Conservation (phyloP, 2,329 filamentous ascomycete species). For the Aspergillus flavus region DNA sequence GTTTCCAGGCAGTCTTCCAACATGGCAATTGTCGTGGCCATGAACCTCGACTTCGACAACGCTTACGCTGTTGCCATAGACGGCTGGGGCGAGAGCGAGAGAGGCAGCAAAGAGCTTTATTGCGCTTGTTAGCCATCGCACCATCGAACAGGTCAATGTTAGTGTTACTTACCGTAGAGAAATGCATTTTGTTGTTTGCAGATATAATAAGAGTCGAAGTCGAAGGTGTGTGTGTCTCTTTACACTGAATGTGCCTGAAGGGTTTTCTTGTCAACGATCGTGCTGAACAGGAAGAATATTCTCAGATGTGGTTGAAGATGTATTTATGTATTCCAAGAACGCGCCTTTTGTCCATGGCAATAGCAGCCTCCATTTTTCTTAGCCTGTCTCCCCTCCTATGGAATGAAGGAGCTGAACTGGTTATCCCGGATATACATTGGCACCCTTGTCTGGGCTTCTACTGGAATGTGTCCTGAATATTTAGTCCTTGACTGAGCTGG, state of each 20-base stretch:
- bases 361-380: neutral
- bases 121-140: neutral
- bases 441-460: neutral
- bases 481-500: neutral
- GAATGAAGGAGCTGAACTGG: neutral
- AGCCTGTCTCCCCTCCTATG: neutral
- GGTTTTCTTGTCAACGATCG: neutral
- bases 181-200: conserved; percentile 13
- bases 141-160: too few relatives aligned
- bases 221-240: neutral
- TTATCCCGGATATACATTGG: neutral
- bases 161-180: conserved; percentile 11
- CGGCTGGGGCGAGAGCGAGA: conserved; percentile 17
- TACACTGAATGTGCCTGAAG: neutral
- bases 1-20: neutral
- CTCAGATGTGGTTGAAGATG: neutral
- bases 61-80: conserved; percentile 12
- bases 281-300: neutral
- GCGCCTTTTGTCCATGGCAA: neutral
- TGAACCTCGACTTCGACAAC: conserved; percentile 15
- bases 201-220: neutral
- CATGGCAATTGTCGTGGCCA: conserved; percentile 17
- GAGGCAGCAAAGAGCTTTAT: conserved; percentile 15
- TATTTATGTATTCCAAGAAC: neutral
- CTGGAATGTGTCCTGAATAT: neutral